Evolutionary conservation across 495 filamentous ascomycete genomes (phyloP), one percentile per base, ranked within the genome.

Genomic region (Parachaetomium inaequale): DNA sequence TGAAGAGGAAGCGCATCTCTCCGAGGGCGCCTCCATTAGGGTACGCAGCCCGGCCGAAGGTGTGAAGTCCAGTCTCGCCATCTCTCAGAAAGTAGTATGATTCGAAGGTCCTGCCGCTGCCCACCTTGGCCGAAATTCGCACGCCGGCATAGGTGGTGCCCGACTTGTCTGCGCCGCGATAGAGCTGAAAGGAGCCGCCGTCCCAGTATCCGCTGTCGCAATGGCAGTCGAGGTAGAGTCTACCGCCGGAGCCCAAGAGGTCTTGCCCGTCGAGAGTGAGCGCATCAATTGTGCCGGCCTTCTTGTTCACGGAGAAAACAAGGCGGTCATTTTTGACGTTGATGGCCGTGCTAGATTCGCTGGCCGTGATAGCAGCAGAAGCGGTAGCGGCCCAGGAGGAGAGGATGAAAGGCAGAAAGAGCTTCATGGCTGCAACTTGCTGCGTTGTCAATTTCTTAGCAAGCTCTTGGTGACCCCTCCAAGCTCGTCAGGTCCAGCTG

Each of bases 131-230:
- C 8, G 51, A 54, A 19, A 54, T 54, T 1, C 51, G 51, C 8
- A 54, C 51, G 2, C 51, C 51, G 2, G 51, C 51, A 8, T 54
- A 38, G 19, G 31, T 31, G 0, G 31, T 38, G 3, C 51, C 31
- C 6, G 51, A 36, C 31, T 14, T 15, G 31, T 54, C 51, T 7
- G 19, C 25, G 0, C 51, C 51, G 1, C 21, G 31, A 7, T 54
- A 54, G 51, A 54, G 51, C 51, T 54, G 31, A 17, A 54, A 54
- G 2, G 32, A 23, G 51, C 51, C 51, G 0, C 51, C 51, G 19
- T 54, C 25, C 51, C 51, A 54, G 31, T 36, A 54, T 10, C 51
- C 51, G 19, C 51, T 54, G 51, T 54, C 51, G 51, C 51, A 54
- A 31, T 54, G 51, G 5, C 51, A 54, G 10, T 54, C 51, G 7